These are phyloP conservation scores for Calycina herbarum DNA, from an alignment of 2,329 filamentous ascomycete species.

Conservation along the genomic window DNA sequence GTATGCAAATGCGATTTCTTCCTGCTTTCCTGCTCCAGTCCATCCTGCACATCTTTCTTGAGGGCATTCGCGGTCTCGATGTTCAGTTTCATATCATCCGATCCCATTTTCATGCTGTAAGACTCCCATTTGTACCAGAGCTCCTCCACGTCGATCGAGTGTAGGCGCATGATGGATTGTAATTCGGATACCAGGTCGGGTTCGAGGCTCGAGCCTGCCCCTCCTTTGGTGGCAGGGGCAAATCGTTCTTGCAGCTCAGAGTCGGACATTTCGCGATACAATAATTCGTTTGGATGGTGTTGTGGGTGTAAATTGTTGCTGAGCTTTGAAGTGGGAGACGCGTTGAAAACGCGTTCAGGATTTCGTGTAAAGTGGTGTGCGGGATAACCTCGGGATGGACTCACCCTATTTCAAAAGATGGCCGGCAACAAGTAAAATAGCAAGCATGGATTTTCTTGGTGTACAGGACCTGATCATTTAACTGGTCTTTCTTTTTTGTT, in stretches of 20 bases:
- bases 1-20: conserved; percentile 64
- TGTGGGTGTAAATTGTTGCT: conserved; percentile 9
- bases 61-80: conserved; percentile 73
- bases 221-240: conserved; percentile 18
- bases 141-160: conserved; percentile 79
- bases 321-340: background rate
- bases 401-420: too few relatives aligned
- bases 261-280: conserved; percentile 12
- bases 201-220: conserved; percentile 50
- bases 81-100: conserved; percentile 71
- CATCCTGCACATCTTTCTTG: conserved; percentile 84
- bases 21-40: conserved; percentile 74
- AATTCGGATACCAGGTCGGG: conserved; percentile 79
- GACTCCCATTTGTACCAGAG: conserved; percentile 99
- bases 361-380: too few relatives aligned
- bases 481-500: too few relatives aligned
- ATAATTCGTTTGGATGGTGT: background rate
- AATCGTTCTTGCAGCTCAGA: conserved; percentile 34
- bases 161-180: conserved; percentile 80
- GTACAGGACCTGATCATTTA: too few relatives aligned
- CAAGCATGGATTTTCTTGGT: too few relatives aligned
- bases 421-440: too few relatives aligned
- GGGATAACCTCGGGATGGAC: too few relatives aligned
- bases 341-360: background rate
- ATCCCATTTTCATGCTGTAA: conserved; percentile 91